A percentile compares a stretch with the other conserved stretches of the same genome.
Conservation (phyloP, 2,329 filamentous ascomycete genomes). For the Myriosclerotinia duriaeana region DNA sequence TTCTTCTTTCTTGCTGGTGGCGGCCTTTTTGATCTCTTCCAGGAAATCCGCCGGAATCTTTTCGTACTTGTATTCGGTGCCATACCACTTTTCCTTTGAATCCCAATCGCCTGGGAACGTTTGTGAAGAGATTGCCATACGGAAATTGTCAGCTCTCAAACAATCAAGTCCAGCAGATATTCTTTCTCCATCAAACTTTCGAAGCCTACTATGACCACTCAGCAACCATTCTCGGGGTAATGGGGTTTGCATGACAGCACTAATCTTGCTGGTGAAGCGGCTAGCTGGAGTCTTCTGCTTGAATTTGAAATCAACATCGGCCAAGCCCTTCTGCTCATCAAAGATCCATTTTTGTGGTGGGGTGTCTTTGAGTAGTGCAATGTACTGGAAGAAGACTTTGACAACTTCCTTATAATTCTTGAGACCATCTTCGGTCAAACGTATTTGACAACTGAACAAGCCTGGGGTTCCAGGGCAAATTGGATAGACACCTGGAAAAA, state of each 20-base stretch:
- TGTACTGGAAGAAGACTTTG: constrained; percentile 74
- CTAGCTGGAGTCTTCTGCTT: constrained; percentile 89
- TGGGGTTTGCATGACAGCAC: constrained; percentile 87
- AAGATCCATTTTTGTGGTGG: constrained; percentile 91
- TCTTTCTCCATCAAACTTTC: constrained; percentile 74
- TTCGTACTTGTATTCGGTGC: constrained; percentile 86
- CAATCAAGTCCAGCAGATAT: constrained; percentile 73
- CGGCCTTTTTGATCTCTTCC: constrained; percentile 65
- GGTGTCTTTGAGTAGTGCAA: constrained; percentile 77
- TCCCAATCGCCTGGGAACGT: constrained; percentile 83
- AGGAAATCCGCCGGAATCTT: constrained; percentile 76
- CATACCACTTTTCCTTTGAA: constrained; percentile 94
- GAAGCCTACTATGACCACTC: constrained; percentile 70
- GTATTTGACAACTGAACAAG: constrained; percentile 64
- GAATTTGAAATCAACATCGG: constrained; percentile 93
- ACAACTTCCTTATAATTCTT: constrained; percentile 62
- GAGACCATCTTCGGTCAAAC: constrained; percentile 63
- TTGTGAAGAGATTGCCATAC: constrained; percentile 78
- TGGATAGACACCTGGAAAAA: constrained; percentile 51
- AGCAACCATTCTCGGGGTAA: constrained; percentile 84
- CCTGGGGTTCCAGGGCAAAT: constrained; percentile 64
- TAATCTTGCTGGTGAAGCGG: constrained; percentile 82
- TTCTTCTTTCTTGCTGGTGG: constrained; percentile 54
- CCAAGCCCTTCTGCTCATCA: constrained; percentile 84
- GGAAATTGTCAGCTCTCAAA: constrained; percentile 84